phyloP scores from a whole-genome alignment of 805 yeast species.

The Yarrowia osloensis region DNA sequence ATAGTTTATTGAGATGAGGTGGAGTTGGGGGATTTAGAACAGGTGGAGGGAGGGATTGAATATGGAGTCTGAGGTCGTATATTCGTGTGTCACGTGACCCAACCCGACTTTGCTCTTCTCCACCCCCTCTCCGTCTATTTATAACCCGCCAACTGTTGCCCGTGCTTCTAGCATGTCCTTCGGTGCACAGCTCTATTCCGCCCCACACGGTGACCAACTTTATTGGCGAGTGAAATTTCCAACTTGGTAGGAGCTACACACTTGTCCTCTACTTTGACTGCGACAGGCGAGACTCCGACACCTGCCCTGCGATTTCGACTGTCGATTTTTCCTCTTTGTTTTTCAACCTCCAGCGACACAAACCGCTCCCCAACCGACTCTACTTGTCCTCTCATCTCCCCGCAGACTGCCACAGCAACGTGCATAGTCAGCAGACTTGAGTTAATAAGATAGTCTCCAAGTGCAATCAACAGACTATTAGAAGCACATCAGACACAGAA shows the following conservation, averaged over 20 bases:
- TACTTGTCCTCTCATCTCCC: neutral
- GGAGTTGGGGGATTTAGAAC: neutral
- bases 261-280: too few species aligned
- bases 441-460: neutral
- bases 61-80: too few species aligned
- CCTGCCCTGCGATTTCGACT: too few species aligned
- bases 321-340: too few species aligned
- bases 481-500: neutral
- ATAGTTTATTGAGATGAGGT: too few species aligned
- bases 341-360: neutral
- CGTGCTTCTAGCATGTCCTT: too few species aligned
- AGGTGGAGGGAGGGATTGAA: too few species aligned
- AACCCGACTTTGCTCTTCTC: neutral
- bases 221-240: conserved; percentile 26
- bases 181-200: too few species aligned
- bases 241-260: neutral
- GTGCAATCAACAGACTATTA: neutral
- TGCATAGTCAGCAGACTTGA: conserved; percentile 25
- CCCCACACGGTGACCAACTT: conserved; percentile 28
- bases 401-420: conserved; percentile 16
- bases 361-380: too few species aligned
- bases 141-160: too few species aligned
- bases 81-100: neutral
- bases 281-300: too few species aligned
- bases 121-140: too few species aligned